Evolutionary conservation across 2,329 filamentous ascomycete species (phyloP), one percentile per base, ranked within the genome.

Genomic region (Xylaria sp.): DNA sequence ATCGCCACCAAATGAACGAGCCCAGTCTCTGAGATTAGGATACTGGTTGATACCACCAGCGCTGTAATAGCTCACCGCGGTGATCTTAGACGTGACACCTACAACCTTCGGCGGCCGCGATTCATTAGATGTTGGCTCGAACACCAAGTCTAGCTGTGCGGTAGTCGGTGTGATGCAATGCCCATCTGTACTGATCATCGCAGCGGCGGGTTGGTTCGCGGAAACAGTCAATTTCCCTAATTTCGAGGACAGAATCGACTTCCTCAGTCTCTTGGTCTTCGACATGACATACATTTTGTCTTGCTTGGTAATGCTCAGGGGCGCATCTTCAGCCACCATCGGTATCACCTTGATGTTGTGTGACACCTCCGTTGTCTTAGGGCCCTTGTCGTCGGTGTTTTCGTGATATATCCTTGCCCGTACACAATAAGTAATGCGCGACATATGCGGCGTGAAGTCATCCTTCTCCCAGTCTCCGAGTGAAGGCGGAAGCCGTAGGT

Each of bases 401-500:
- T 80, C 51, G 39, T 65, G 36, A 66, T 74, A 75, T 17, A 83
- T 77, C 39, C 84, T 81, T 9, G 84, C 86, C 73, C 84, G 84
- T 75, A 89, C 77, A 56, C 74, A 74, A 75, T 89, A 89, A 73
- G 87, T 82, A 45, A 89, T 79, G 17, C 81, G 80, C 19, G 85
- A 82, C 85, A 88, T 88, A 50, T 84, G 79, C 0, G 87, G 87
- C 0, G 85, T 78, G 72, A 87, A 81, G 71, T 89, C 87, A 71
- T 88, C 84, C 70, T 80, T 81, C 64, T 84, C 81, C 85, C 86
- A 88, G 73, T 77, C 79, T 6, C 83, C 83, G 65, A 88, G 77
- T 11, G 84, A 84, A 0, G 87, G 86, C 1, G 86, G 87, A 24
- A 88, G 80, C 12, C 82, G 81, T 47, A 86, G 77, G 78, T 89